Evolutionary conservation across 2,329 filamentous ascomycete species (phyloP), one percentile per base, ranked within the genome.

Genomic region (Emergomyces pasteurianus): DNA sequence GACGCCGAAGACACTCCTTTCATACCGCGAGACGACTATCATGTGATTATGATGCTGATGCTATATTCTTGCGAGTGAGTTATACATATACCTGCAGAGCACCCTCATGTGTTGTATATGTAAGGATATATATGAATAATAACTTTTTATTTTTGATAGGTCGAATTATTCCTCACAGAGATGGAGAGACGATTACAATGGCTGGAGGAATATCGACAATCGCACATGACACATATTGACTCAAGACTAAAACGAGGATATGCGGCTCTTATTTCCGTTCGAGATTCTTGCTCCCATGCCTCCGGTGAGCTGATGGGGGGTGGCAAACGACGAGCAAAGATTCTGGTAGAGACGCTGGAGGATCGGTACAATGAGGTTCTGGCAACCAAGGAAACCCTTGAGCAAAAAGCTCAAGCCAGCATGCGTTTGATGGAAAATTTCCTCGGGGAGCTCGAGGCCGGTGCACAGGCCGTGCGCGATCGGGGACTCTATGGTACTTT

Each of bases 311-410:
- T 96, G 54, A 84, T 97, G 66, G 94, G 91, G 61, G 89, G 89
- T 43, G 92, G 94, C 26, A 86, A 89, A 58, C 85, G 90, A 65
- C 84, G 91, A 63, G 85, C 95, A 62, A 88, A 90, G 65, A 84
- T 97, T 62, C 86, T 97, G 78, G 90, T 99, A 40, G 92, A 97
- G 68, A 96, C 91, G 0, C 79, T 99, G 16, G 94, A 99, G 73
- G 82, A 82, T 34, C 83, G 89, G 65, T 99, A 96, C 74, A 87
- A 95, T 64, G 89, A 94, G 67, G 91, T 89, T 0, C 76, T 99
- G 65, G 86, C 83, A 18, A 89, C 88, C 2, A 90, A 92, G 65
- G 92, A 90, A 70, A 92, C 90, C 0, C 77, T 97, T 67, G 90
- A 94, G 69, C 91, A 96, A 68, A 97, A 97, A 77, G 91, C 92